phyloP scores from a whole-genome alignment of 2,329 filamentous ascomycete species.

The Aspergillus fumigatus region DNA sequence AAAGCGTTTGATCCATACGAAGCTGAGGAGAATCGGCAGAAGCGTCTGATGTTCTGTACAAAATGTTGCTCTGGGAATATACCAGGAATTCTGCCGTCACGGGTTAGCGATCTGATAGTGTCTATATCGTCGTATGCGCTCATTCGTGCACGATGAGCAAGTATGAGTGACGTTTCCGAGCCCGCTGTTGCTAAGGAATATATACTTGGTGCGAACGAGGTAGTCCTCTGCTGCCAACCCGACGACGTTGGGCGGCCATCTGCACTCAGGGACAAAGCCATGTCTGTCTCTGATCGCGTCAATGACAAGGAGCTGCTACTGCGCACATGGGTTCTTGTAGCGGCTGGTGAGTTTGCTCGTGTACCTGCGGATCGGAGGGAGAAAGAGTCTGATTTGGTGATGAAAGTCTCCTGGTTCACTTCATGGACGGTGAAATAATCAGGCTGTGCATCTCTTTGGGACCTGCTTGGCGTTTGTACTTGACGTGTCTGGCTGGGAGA shows the following conservation, averaged over 20 bases:
- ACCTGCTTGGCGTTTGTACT: conserved; percentile 11
- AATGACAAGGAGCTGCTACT: conserved; percentile 42
- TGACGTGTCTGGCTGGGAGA: conserved; percentile 18
- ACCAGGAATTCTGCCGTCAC: conserved; percentile 42
- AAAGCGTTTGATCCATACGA: conserved; percentile 46
- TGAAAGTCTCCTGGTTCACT: conserved; percentile 36
- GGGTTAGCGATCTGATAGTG: conserved; percentile 40
- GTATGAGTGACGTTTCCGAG: conserved; percentile 42
- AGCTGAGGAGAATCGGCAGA: conserved; percentile 45
- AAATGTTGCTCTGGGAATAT: conserved; percentile 44
- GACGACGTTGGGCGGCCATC: conserved; percentile 28
- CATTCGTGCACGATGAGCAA: conserved; percentile 39
- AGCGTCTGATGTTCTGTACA: conserved; percentile 43
- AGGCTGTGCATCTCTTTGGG: conserved; percentile 16
- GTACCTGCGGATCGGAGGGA: conserved; percentile 32
- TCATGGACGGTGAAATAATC: conserved; percentile 36
- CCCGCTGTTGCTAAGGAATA: conserved; percentile 43
- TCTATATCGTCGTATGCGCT: conserved; percentile 44
- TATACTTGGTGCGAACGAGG: conserved; percentile 41
- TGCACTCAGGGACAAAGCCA: conserved; percentile 27
- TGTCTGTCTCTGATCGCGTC: conserved; percentile 39
- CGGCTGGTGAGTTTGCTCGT: conserved; percentile 35
- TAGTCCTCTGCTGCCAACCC: conserved; percentile 28
- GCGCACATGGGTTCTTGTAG: conserved; percentile 38
- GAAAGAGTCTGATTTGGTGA: conserved; percentile 41